Base-by-base conservation (phyloP, 345 rosid genomes). In the Moricandia arvensis region DNA sequence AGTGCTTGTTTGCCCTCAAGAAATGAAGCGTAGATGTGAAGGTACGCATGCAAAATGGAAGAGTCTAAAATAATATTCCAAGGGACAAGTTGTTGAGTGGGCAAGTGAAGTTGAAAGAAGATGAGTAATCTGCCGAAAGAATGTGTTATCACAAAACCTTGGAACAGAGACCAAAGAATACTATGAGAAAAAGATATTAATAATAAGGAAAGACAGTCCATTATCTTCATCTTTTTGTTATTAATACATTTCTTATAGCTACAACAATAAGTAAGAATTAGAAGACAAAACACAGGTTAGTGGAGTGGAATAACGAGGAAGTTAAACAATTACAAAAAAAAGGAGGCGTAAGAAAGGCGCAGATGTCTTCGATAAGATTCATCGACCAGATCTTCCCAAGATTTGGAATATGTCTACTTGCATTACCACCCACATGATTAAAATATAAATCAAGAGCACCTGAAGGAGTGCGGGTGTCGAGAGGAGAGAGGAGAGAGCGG, bases 271-370 rank as follows among this genome's bases (percentile, higher is more conserved):
- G 24, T 21, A 21, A 21, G 24, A 21, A 21, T 21, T 21, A 21
- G 24, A 21, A 21, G 24, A 21, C 24, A 2, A 21, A 49, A 76
- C 53, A 47, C 0, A 67, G 41, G 41, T 71, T 64, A 82, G 90
- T 85, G 88, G 88, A 77, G 81, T 67, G 72, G 87, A 79, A 82
- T 79, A 68, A 18, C n/a, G 51, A 73, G 70, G 70, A 61, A 68
- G 69, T 68, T 73, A 79, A 79, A 79, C 66, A 66, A 79, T 73
- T 79, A 66, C 74, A 72, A 78, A 73, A 79, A 18, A 47, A 15
- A 47, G 53, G 18, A 47, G 53, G 53, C 53, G 53, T 47, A 47
- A 47, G 53, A 47, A 47, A 47, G 53, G 53, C 71, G 69, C 69
- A 73, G 70, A 47, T 66, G 34, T 57, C 79, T 71, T 41, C 74